Evolutionary conservation across 495 filamentous ascomycete species (phyloP).

Genomic region (Corynascus novoguineensis): DNA sequence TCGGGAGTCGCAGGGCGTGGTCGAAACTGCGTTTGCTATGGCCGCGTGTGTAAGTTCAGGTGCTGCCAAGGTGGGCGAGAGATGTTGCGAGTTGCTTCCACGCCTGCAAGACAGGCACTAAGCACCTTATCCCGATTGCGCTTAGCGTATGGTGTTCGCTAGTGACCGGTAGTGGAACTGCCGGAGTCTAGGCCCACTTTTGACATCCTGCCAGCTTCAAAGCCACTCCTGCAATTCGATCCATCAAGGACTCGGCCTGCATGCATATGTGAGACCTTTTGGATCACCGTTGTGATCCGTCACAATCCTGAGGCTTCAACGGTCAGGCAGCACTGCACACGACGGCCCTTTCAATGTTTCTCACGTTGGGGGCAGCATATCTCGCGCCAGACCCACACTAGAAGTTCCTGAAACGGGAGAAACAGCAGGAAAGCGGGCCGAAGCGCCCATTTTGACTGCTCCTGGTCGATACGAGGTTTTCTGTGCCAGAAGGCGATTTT

Average conservation of each 20-base stretch:
- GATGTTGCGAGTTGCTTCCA: not conserved
- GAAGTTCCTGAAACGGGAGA: not conserved
- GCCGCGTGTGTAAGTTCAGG: not conserved
- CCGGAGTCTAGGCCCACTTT: not conserved
- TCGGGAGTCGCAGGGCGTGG: not conserved
- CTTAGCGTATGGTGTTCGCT: not conserved
- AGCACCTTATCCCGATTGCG: not conserved
- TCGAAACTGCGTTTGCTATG: not conserved
- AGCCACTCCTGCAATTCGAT: not conserved
- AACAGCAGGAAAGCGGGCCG: not conserved
- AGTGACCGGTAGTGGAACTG: not conserved
- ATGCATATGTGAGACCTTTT: no score
- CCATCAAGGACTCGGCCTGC: not conserved
- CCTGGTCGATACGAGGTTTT: not conserved
- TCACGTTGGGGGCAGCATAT: no score
- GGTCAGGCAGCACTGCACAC: no score
- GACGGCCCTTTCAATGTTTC: no score
- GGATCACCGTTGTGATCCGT: no score
- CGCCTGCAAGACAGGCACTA: not conserved
- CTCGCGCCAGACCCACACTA: no score
- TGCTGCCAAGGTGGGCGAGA: not conserved
- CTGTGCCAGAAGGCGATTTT: not conserved
- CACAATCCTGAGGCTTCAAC: no score
- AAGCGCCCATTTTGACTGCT: not conserved
- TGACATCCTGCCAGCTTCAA: not conserved